These are phyloP conservation scores for Dryas alaskensis DNA, from an alignment of 306 rosid genomes.

Conservation along the genomic window DNA sequence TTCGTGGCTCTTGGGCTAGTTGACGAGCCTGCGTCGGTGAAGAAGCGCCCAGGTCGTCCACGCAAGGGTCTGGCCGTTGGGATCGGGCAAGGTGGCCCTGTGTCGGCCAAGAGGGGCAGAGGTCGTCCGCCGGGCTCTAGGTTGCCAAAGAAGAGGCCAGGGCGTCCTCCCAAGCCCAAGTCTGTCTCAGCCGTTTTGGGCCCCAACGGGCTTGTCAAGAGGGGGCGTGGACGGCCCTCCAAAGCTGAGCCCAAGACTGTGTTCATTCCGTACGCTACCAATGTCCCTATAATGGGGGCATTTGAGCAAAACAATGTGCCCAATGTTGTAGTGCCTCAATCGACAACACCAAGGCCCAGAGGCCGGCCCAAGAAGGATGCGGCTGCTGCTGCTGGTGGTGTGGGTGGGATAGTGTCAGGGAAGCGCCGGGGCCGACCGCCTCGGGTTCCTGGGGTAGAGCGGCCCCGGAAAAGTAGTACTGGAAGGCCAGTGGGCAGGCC, in stretches of 20 bases:
- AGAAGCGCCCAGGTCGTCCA: constrained; percentile 59
- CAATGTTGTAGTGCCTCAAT: neutral
- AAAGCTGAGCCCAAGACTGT: constrained; percentile 47
- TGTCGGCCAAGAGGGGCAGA: constrained; percentile 31
- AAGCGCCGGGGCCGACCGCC: constrained; percentile 38
- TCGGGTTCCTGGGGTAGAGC: constrained; percentile 20
- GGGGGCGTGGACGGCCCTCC: constrained; percentile 67
- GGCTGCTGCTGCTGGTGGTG: constrained; percentile 1
- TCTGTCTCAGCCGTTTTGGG: constrained; percentile 25
- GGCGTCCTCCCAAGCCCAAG: constrained; percentile 56
- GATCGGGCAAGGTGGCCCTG: constrained; percentile 15
- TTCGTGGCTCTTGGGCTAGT: constrained; percentile 61
- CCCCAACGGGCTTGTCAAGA: constrained; percentile 31
- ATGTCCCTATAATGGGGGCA: constrained; percentile 28
- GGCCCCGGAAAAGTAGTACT: constrained; percentile 12
- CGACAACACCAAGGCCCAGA: constrained; percentile 33
- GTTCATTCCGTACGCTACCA: constrained; percentile 49
- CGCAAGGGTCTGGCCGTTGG: constrained; percentile 20
- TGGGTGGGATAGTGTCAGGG: constrained; percentile 15
- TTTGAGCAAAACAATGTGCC: constrained; percentile 26
- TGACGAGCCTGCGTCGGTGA: constrained; percentile 43
- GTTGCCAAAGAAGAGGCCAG: constrained; percentile 31
- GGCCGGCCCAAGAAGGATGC: constrained; percentile 63
- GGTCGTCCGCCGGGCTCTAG: constrained; percentile 67
- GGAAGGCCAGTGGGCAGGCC: constrained; percentile 82